Evolutionary conservation across 2,329 filamentous ascomycete genomes (phyloP), one percentile per base, ranked within the genome.

Genomic region (Pseudogymnoascus sp.): DNA sequence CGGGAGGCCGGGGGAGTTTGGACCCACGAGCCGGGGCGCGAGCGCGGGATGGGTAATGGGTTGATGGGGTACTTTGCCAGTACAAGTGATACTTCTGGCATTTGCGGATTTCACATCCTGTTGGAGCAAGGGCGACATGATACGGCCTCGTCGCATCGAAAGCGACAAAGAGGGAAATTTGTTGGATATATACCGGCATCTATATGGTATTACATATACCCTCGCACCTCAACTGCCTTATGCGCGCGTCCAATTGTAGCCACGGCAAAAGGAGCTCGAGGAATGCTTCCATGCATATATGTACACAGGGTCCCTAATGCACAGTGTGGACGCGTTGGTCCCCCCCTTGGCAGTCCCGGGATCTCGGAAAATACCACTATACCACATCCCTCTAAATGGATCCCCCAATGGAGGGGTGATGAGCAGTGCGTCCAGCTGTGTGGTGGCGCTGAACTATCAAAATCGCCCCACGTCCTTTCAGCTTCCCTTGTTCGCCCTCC

Each of bases 1-100:
- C 50, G 50, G 28, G 28, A 56, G 50, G 50, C 50, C n/a, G 50
- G 50, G 50, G n/a, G 14, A 53, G 28, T 16, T 56, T 56, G 50
- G 50, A 56, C 50, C 50, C 50, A 56, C 50, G 50, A 56, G 50
- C 50, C 50, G 50, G 50, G 50, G n/a, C 50, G 50, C n/a, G 44
- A 53, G 23, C 47, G 50, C 50, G 50, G 50, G 50, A 56, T 56
- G 47, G 50, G n/a, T 53, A 28, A 50, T 33, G 50, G 47, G 50
- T 10, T 53, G 16, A 50, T 33, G 50, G 50, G 50, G 25, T 56
- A 56, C 50, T 56, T 53, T 33, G n/a, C 47, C 0, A 56, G 25
- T 56, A 56, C 25, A 31, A 33, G 47, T 56, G 47, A 56, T 56
- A 56, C 47, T 56, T 56, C 44, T 33, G n/a, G 23, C 47, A 16